Evolutionary conservation across 2,329 filamentous ascomycete genomes (phyloP), one percentile per base, ranked within the genome.

Genomic region (Rugonectria rugulosa): DNA sequence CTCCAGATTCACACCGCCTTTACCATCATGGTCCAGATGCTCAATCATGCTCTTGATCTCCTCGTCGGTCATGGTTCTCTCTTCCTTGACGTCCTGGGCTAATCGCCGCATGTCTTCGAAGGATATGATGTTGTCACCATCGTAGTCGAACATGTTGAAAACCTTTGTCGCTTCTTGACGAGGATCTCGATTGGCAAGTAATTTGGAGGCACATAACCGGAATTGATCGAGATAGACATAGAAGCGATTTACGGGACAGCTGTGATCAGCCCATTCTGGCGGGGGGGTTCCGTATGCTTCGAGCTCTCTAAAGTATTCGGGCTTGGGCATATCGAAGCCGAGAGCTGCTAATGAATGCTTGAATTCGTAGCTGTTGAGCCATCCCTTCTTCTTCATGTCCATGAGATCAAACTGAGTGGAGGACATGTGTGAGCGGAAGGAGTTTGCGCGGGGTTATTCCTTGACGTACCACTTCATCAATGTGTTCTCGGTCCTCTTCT

Each of bases 331-430:
- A 68, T 96, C 92, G 79, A 98, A 98, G 62, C 95, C 95, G 1
- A 99, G 87, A 4, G 95, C 95, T 73, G 96, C 95, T 68, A 98
- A 88, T 57, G 94, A 92, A 77, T 98, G 95, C 75, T 95, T 94
- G 73, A 98, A 91, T 77, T 99, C 95, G 78, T 98, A 95, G 80
- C 97, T 98, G 79, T 98, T 94, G 71, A 99, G 91, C 75, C 90
- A 88, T 41, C 88, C 85, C 78, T 98, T 93, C 73, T 96, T 94
- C 81, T 98, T 94, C 70, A 97, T 89, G 74, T 98, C 95, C 81
- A 99, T 98, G 63, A 98, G 87, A 59, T 88, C 88, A 76, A 98
- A 98, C 90, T 96, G 63, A 36, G 46, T 2, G 24, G 10, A 14
- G 15, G 15, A 8, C 24, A 20, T 24, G 31, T 32, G 62, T 68